Conservation (phyloP, 2,329 filamentous ascomycete species). For the Botrytis sinoallii region DNA sequence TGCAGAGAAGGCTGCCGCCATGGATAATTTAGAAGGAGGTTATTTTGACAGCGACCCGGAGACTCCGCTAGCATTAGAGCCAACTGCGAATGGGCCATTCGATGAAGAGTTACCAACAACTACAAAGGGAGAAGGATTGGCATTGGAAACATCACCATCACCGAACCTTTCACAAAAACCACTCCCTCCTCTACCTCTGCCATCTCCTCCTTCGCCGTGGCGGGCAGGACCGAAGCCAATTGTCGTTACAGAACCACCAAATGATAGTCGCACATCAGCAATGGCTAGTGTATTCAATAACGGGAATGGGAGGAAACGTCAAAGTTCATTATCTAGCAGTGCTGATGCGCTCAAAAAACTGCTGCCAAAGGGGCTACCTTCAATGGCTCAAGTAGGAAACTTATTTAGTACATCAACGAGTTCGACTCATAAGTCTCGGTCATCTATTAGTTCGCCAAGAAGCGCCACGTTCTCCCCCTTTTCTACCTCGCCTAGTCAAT, state of each 20-base stretch:
- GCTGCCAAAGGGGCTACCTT: conserved; percentile 53
- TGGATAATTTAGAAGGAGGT: conserved; percentile 49
- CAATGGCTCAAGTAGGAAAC: conserved; percentile 38
- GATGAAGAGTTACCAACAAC: conserved; percentile 3
- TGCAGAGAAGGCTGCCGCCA: conserved; percentile 55
- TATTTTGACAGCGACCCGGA: conserved; percentile 40
- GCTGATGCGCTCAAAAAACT: conserved; percentile 56
- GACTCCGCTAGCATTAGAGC: conserved; percentile 29
- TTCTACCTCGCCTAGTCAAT: conserved; percentile 4
- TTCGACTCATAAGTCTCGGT: conserved; percentile 23
- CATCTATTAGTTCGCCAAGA: conserved; percentile 11
- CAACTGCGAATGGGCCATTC: neutral
- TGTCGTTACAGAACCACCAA: conserved; percentile 34
- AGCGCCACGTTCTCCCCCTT: conserved; percentile 11
- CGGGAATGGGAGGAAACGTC: conserved; percentile 40
- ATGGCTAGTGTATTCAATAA: conserved; percentile 49
- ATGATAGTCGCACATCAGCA: conserved; percentile 38
- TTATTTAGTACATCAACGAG: conserved; percentile 33
- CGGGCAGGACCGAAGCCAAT: conserved; percentile 43
- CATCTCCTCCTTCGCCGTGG: conserved; percentile 39
- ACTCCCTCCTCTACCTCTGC: conserved; percentile 19
- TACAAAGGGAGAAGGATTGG: conserved; percentile 5
- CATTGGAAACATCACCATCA: conserved; percentile 32
- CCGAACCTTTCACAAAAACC: conserved; percentile 29
- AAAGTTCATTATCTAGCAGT: conserved; percentile 53